These are phyloP conservation scores for Citrus hindsii DNA, from an alignment of 345 rosid genomes.

Conservation along the genomic window DNA sequence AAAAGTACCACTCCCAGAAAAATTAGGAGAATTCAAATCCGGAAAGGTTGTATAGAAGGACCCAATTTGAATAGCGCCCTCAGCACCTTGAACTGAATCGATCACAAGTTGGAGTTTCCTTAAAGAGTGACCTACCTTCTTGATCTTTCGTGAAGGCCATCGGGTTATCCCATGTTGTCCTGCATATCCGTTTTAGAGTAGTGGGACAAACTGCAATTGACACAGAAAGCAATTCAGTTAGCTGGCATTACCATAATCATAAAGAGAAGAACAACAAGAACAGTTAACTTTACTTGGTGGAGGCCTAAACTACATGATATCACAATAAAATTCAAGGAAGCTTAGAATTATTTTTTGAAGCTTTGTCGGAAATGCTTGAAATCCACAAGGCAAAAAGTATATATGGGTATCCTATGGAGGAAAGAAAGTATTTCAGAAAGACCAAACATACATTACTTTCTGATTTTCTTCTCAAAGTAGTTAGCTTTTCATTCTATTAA, in stretches of 20 bases:
- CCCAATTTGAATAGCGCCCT: constrained; percentile 72
- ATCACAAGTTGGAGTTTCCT: constrained; percentile 90
- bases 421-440: neutral
- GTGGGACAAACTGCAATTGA: constrained; percentile 89
- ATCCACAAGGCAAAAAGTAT: neutral
- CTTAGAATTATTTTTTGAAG: neutral
- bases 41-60: constrained; percentile 89
- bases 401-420: neutral
- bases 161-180: constrained; percentile 86
- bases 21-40: constrained; percentile 60
- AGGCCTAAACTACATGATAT: neutral
- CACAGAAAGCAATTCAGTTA: constrained; percentile 14
- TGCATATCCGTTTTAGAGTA: constrained; percentile 93
- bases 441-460: neutral
- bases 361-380: neutral
- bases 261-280: neutral
- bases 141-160: constrained; percentile 97
- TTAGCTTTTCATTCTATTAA: neutral
- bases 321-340: neutral
- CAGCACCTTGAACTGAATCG: constrained; percentile 87
- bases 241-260: neutral
- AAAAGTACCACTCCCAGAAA: constrained; percentile 37
- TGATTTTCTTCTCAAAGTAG: neutral
- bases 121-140: constrained; percentile 90
- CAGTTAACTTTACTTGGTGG: constrained; percentile 2